Evolutionary conservation across 352 stramenopile genomes (phyloP).

Genomic region (Globisporangium canariense): DNA sequence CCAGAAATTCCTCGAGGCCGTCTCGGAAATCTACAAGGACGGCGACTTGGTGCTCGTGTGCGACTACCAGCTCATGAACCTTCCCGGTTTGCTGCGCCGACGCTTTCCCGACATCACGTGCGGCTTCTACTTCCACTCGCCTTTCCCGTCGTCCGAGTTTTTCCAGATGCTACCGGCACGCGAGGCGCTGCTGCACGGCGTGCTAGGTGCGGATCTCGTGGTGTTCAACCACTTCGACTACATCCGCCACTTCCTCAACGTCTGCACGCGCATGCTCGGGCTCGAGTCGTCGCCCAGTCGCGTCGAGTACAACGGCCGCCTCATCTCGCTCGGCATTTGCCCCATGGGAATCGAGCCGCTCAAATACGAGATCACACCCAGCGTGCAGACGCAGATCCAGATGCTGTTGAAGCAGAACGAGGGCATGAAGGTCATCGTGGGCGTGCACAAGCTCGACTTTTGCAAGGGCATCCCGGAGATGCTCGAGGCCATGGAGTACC

Average conservation of each 20-base stretch:
- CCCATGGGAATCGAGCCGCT: constrained; percentile 88
- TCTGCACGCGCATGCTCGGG: constrained; percentile 82
- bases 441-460: constrained; percentile 77
- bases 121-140: constrained; percentile 88
- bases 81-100: constrained; percentile 70
- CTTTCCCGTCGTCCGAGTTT: constrained; percentile 89
- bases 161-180: constrained; percentile 87
- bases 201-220: constrained; percentile 83
- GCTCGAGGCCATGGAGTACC: constrained; percentile 87
- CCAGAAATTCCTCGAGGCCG: constrained; percentile 79
- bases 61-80: constrained; percentile 88
- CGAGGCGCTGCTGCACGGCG: constrained; percentile 73
- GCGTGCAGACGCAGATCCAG: constrained; percentile 49
- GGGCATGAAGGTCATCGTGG: constrained; percentile 76
- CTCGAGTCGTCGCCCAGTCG: constrained; percentile 84
- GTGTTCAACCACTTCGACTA: constrained; percentile 91
- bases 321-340: constrained; percentile 87
- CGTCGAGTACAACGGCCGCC: constrained; percentile 82
- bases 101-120: constrained; percentile 78
- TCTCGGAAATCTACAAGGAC: constrained; percentile 81
- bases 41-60: constrained; percentile 86
- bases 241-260: constrained; percentile 83
- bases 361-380: constrained; percentile 73
- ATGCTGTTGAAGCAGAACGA: constrained; percentile 51
- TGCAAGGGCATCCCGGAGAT: constrained; percentile 88